These are phyloP conservation scores for Carallia pectinifolia DNA, from an alignment of 345 rosid species.

Conservation along the genomic window DNA sequence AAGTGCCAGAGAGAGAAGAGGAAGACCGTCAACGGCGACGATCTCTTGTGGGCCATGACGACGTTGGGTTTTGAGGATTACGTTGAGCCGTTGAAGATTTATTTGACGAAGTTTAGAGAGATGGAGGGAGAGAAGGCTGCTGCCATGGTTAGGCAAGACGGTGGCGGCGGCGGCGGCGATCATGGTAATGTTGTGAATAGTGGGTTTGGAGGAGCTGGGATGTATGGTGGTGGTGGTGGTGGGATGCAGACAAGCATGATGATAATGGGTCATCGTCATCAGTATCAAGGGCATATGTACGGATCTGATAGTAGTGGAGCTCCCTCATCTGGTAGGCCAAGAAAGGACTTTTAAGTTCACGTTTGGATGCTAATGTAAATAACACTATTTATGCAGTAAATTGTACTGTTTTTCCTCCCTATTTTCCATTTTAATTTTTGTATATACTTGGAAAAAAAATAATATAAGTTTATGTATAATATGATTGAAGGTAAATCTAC, in stretches of 20 bases:
- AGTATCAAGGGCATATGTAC: constrained; percentile 24
- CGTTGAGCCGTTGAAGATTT: constrained; percentile 15
- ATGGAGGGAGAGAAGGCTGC: constrained; percentile 16
- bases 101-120: constrained; percentile 8
- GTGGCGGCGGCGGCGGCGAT: neutral
- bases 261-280: constrained; percentile 22
- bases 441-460: too few species aligned
- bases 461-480: too few species aligned
- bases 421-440: too few species aligned
- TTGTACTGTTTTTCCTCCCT: too few species aligned
- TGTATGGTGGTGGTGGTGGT: constrained; percentile 3
- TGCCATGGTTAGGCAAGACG: neutral
- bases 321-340: constrained; percentile 21
- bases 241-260: constrained; percentile 19
- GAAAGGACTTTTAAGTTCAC: too few species aligned
- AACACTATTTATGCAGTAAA: neutral
- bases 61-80: constrained; percentile 18
- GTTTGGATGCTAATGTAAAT: neutral
- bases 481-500: too few species aligned
- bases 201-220: constrained; percentile 11
- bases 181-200: constrained; percentile 1
- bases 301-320: constrained; percentile 32
- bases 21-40: constrained; percentile 11
- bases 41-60: constrained; percentile 19
- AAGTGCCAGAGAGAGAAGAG: constrained; percentile 19